These are phyloP conservation scores for Stachybotrys echinatus DNA, from an alignment of 2,329 filamentous ascomycete species.

Conservation along the genomic window DNA sequence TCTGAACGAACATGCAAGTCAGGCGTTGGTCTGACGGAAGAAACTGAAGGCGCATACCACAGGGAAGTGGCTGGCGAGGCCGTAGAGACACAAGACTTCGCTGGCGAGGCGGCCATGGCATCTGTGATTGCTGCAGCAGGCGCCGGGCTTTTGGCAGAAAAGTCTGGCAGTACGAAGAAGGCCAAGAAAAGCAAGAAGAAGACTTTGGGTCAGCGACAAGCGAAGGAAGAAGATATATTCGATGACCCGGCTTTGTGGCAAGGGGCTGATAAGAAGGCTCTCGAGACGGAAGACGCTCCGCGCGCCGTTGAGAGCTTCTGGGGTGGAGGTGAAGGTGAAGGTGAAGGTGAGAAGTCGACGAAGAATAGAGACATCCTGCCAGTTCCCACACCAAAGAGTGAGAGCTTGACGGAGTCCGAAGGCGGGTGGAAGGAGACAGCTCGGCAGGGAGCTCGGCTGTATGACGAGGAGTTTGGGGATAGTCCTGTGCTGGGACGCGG, in stretches of 20 bases:
- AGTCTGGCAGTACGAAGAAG: slow-evolving; percentile 25
- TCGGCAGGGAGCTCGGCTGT: slow-evolving; percentile 14
- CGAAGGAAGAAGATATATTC: slow-evolving; percentile 36
- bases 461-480: slow-evolving; percentile 24
- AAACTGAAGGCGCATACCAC: background rate
- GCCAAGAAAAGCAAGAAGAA: slow-evolving; percentile 32
- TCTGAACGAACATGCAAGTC: background rate
- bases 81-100: background rate
- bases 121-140: background rate
- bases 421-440: slow-evolving; percentile 15
- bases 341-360: slow-evolving; percentile 1
- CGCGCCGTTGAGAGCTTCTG: slow-evolving; percentile 19
- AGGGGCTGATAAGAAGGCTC: slow-evolving; percentile 30
- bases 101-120: background rate
- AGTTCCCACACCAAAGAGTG: slow-evolving; percentile 8
- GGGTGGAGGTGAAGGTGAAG: slow-evolving; percentile 11
- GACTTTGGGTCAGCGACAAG: slow-evolving; percentile 31
- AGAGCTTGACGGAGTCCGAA: slow-evolving; percentile 13
- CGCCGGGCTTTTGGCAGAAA: slow-evolving; percentile 24
- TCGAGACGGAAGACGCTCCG: slow-evolving; percentile 14
- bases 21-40: background rate
- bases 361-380: slow-evolving; percentile 8
- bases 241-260: slow-evolving; percentile 40
- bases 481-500: slow-evolving; percentile 31
- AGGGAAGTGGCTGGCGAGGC: background rate